phyloP scores from a whole-genome alignment of 177 flowering plant species.

The Telopea speciosissima region DNA sequence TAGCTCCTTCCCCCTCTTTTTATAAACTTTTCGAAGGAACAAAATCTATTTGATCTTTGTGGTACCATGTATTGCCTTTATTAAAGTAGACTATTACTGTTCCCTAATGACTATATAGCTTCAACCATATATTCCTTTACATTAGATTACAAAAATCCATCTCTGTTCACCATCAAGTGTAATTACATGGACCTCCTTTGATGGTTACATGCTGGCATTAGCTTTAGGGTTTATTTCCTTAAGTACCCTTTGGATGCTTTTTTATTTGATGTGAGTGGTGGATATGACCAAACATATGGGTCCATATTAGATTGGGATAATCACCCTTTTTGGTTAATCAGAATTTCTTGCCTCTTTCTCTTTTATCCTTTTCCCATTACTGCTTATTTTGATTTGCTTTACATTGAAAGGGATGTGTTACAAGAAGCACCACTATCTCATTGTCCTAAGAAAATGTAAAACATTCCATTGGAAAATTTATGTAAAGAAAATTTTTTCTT shows the following conservation, averaged over 20 bases:
- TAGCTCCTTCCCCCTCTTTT: neutral
- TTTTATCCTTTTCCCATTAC: neutral
- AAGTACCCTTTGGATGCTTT: no score
- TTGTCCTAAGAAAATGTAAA: no score
- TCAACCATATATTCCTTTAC: neutral
- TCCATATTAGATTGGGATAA: neutral
- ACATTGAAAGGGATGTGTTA: neutral
- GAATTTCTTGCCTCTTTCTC: neutral
- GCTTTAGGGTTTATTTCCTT: no score
- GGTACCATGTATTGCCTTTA: neutral
- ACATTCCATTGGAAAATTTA: no score
- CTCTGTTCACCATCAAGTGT: neutral
- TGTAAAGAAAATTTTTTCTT: no score
- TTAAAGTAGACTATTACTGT: neutral
- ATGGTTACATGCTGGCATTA: no score
- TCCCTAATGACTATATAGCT: neutral
- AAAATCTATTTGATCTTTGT: neutral
- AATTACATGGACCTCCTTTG: no score
- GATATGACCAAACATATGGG: neutral
- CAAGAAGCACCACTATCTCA: neutral
- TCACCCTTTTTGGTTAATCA: neutral
- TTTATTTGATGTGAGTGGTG: no score
- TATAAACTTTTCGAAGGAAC: neutral
- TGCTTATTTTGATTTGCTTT: neutral
- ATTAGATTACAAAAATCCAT: neutral